These are phyloP conservation scores for Pneumocystis canis DNA, from an alignment of 1,139 yeast species.

Conservation along the genomic window DNA sequence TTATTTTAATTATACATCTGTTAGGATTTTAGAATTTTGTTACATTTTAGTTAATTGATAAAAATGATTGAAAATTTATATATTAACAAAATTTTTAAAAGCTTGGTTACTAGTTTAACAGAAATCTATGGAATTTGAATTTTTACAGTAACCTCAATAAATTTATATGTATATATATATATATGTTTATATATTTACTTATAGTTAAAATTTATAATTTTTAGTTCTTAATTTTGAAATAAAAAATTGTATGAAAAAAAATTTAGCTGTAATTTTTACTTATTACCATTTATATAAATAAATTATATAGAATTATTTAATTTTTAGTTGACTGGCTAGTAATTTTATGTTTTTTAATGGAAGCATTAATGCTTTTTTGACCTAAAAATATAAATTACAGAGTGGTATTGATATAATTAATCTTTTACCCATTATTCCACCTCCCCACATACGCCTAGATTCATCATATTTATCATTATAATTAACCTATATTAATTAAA, in stretches of 20 bases:
- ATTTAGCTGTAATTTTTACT: not conserved
- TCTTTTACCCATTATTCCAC: slow-evolving; percentile 94
- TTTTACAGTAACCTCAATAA: not conserved
- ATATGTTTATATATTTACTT: not conserved
- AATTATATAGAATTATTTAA: not conserved
- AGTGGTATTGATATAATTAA: slow-evolving; percentile 18
- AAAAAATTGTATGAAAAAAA: not conserved
- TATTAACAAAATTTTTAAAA: no score
- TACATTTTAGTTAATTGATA: no score
- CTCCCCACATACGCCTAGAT: slow-evolving; percentile 98
- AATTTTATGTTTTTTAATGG: not conserved
- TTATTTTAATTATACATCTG: not conserved
- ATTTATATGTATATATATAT: not conserved
- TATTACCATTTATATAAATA: not conserved
- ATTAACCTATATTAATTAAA: slow-evolving; percentile 34
- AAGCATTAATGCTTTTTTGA: not conserved
- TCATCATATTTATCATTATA: slow-evolving; percentile 87
- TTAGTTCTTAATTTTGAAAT: not conserved
- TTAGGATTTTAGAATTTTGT: no score
- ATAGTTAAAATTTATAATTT: no score
- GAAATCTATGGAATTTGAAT: no score
- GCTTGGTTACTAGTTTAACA: no score
- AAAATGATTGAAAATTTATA: no score
- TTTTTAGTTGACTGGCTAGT: not conserved
- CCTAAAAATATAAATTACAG: not conserved